Evolutionary conservation across 768 basidiomycete genomes (phyloP).

Genomic region (Suillus brevipes): DNA sequence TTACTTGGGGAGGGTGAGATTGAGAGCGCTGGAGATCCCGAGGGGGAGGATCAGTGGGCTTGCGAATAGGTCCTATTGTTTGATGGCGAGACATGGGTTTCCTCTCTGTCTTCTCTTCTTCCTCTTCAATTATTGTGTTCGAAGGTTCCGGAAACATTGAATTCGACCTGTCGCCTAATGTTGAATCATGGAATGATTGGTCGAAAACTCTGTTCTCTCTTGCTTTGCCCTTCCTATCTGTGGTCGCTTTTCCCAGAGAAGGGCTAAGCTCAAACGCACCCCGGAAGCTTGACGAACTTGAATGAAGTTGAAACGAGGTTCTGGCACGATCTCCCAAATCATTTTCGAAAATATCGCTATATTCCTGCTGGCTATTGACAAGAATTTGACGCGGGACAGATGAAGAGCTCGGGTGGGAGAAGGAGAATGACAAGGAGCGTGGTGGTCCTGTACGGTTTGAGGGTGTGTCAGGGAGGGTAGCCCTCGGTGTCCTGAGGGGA

Average conservation of each 20-base stretch:
- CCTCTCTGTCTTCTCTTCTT: conserved; percentile 26
- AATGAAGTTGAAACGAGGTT: conserved; percentile 29
- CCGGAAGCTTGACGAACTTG: conserved; percentile 52
- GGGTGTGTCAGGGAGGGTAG: conserved; percentile 43
- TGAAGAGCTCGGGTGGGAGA: conserved; percentile 49
- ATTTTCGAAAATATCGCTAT: conserved; percentile 28
- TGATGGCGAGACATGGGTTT: conserved; percentile 18
- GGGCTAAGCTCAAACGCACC: conserved; percentile 55
- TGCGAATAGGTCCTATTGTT: conserved; percentile 7
- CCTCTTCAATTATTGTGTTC: conserved; percentile 30
- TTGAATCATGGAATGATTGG: conserved; percentile 56
- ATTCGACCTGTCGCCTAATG: conserved; percentile 43
- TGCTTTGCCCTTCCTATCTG: conserved; percentile 56
- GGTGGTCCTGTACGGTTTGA: conserved; percentile 72
- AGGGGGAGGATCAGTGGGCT: conserved; percentile 9
- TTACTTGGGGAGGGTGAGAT: conserved; percentile 29
- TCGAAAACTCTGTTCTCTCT: conserved; percentile 49
- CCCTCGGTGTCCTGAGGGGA: conserved; percentile 4
- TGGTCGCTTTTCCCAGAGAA: conserved; percentile 35
- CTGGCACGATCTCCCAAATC: conserved; percentile 35
- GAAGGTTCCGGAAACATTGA: conserved; percentile 20
- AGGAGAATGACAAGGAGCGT: conserved; percentile 67
- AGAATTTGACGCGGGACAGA: conserved; percentile 28
- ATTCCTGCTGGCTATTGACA: conserved; percentile 28
- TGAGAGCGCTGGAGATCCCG: conserved; percentile 22